Percentiles rank a stretch among this genome's conserved stretches.
Conservation (phyloP, 495 filamentous ascomycete species). For the Xylaria palmicola region DNA sequence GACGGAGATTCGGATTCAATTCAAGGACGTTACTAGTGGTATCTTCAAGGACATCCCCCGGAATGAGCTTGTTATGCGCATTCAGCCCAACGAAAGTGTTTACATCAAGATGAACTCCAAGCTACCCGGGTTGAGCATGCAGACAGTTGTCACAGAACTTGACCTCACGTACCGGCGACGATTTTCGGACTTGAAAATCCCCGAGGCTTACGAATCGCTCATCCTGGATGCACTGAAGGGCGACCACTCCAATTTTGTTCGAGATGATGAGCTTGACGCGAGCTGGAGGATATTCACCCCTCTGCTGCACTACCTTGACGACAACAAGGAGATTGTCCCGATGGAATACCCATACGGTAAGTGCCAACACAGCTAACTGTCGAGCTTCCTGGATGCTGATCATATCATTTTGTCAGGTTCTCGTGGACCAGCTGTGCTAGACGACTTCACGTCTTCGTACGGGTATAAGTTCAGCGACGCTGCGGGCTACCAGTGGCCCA, state of each 20-base stretch:
- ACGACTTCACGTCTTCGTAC: conserved; percentile 97
- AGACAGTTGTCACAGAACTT: conserved; percentile 98
- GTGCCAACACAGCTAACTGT: conserved; percentile 31
- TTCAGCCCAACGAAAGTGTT: conserved; percentile 98
- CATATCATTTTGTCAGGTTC: conserved; percentile 62
- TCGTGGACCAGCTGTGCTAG: conserved; percentile 91
- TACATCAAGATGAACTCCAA: conserved; percentile 99
- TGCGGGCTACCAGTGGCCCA: conserved; percentile 93
- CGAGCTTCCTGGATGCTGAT: neutral
- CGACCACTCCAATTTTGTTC: conserved; percentile 99
- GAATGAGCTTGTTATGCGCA: conserved; percentile 98
- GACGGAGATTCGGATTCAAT: conserved; percentile 99
- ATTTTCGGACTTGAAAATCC: conserved; percentile 99
- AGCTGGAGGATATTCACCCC: conserved; percentile 99
- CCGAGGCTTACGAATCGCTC: conserved; percentile 97
- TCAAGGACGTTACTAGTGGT: conserved; percentile 97
- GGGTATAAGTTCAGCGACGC: conserved; percentile 99
- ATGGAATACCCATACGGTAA: conserved; percentile 99
- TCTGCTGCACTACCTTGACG: conserved; percentile 94
- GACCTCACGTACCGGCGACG: conserved; percentile 97
- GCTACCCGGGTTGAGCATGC: conserved; percentile 96
- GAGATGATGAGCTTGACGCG: conserved; percentile 97
- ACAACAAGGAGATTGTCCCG: conserved; percentile 97
- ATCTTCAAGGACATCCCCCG: conserved; percentile 99
- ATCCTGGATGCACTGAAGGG: conserved; percentile 98